Percentiles rank a stretch among this genome's conserved stretches.
These are phyloP conservation scores for Letharia columbiana DNA, from an alignment of 495 filamentous ascomycete genomes.

Conservation along the genomic window DNA sequence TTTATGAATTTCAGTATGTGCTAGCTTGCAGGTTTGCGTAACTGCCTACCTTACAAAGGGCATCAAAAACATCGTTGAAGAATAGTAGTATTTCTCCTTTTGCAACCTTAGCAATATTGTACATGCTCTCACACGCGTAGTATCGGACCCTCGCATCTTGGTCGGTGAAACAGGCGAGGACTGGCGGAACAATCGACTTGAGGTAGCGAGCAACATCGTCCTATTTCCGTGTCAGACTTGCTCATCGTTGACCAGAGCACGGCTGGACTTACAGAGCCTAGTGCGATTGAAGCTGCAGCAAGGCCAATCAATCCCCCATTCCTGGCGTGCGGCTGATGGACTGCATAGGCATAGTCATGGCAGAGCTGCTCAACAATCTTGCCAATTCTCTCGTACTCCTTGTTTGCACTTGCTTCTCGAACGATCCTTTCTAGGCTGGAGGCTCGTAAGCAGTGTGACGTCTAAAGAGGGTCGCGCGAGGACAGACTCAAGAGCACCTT, in stretches of 20 bases:
- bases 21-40: not conserved
- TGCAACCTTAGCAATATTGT: constrained; percentile 98
- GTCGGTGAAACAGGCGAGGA: constrained; percentile 96
- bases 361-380: constrained; percentile 92
- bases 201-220: constrained; percentile 88
- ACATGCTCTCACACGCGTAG: constrained; percentile 99
- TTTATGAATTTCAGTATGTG: constrained; percentile 31
- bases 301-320: constrained; percentile 96
- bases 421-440: constrained; percentile 81
- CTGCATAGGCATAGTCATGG: constrained; percentile 95
- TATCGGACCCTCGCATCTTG: constrained; percentile 97
- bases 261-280: constrained; percentile 66
- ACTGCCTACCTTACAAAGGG: constrained; percentile 74
- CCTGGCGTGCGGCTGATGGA: constrained; percentile 92
- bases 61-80: constrained; percentile 98
- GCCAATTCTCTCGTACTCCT: constrained; percentile 67
- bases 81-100: constrained; percentile 95
- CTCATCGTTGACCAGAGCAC: not conserved
- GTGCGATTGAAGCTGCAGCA: constrained; percentile 90
- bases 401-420: constrained; percentile 67
- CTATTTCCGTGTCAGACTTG: constrained; percentile 32
- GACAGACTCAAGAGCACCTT: constrained; percentile 90
- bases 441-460: constrained; percentile 15
- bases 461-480: not conserved
- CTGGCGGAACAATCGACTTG: constrained; percentile 87